Base-by-base conservation (phyloP, 2,329 filamentous ascomycete species). In the Fusarium siculi region DNA sequence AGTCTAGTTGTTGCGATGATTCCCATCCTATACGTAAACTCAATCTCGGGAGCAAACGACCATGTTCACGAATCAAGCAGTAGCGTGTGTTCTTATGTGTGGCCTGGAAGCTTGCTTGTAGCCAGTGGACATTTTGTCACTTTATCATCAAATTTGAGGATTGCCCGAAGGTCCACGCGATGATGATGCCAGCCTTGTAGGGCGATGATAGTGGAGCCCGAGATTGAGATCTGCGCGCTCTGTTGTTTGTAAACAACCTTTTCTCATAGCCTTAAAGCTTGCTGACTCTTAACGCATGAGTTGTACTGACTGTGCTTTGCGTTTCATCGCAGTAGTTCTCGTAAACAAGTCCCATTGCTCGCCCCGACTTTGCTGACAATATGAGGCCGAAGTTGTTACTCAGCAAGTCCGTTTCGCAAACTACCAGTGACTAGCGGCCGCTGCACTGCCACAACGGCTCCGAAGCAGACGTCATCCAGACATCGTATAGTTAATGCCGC, bases 11-110 rank as follows among this genome's bases (percentile, higher is more conserved):
- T 12, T 30, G 7, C 21, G 21, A 18, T 12, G 28, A 30, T n/a
- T 15, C 28, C 14, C 18, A 49, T 5, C n/a, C 7, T 5, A 4
- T 10, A 11, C 3, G 9, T 12, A 12, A 4, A 7, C 28, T 12
- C 46, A n/a, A 7, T 30, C 25, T 12, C 19, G 5, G 46, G 19
- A 30, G 7, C 3, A 18, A 6, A 49, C 28, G 7, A n/a, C 21
- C 46, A 14, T 32, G 28, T 4, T 10, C 46, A 18, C 28, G 10
- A n/a, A 49, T 18, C 15, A 32, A 32, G 1, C 1, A 0, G 44
- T 8, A 9, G 21, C 1, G 1, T 10, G 5, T 18, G 0, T n/a
- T 16, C 0, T 6, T 7, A 28, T 28, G 25, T 28, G 25, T 28
- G 25, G 25, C 25, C 25, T 28, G 25, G 25, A 28, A 28, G 25